Base-by-base conservation (phyloP, 2,329 filamentous ascomycete species). In the Ceratocystis lukuohia region DNA sequence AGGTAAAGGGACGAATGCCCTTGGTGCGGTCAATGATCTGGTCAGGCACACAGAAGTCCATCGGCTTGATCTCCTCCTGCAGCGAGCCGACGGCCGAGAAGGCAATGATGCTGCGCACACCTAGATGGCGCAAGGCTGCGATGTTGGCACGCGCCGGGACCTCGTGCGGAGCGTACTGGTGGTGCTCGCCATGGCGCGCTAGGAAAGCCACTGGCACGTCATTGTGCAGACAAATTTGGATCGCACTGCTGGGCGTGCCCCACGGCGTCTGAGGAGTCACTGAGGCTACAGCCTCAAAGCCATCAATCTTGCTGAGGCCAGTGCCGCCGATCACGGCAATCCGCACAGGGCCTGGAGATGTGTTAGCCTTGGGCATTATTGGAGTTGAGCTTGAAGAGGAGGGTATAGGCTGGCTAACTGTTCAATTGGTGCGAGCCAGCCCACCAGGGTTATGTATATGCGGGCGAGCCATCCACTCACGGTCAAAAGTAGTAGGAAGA, bases 11-110 rank as follows among this genome's bases (percentile, higher is more conserved):
- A 6, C 94, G 83, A 69, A 96, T 82, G 65, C 93, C 94, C 83
- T 96, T 97, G 71, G 93, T 97, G 69, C 93, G 89, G 79, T 99
- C 94, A 74, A 97, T 96, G 75, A 96, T 84, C 80, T 99, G 94
- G 77, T 96, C 91, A 0, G 93, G 94, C 12, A 99, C 83, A 64
- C 97, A 89, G 76, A 99, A 99, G 80, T 99, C 94, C 78, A 94
- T 88, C 56, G 94, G 94, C 77, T 89, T 90, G 76, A 99, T 93
- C 73, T 91, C 84, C 79, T 96, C 94, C 74, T 88, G 90, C 74
- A 99, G 80, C 72, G 88, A 93, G 69, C 94, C 94, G 67, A 99
- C 94, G 62, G 94, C 94, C 70, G 88, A 93, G 80, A 99, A 99
- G 70, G 93, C 91, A 74, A 99, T 89, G 75, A 97, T 84, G 74